Evolutionary conservation across 306 rosid genomes (phyloP).

Genomic region (Sicyos baderoa): DNA sequence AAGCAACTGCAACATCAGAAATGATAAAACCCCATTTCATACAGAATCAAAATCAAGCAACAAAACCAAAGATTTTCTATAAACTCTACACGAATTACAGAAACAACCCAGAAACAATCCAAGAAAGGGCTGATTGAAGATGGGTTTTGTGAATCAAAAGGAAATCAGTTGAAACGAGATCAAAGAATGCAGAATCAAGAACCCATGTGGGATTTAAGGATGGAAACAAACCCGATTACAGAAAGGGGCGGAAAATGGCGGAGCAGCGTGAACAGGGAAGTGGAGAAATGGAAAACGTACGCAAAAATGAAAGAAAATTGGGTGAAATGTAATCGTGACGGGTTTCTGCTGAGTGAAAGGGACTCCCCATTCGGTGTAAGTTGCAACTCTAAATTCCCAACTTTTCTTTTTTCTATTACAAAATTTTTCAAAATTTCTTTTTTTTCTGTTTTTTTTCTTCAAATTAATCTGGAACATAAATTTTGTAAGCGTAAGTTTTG

Average conservation of each 20-base stretch:
- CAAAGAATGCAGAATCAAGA: neutral
- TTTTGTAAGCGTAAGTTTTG: too few relatives aligned
- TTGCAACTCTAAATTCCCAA: neutral
- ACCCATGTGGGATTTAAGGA: neutral
- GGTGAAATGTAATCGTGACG: neutral
- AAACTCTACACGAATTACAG: too few relatives aligned
- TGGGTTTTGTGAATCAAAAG: neutral
- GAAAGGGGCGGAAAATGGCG: neutral
- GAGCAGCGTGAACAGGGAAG: neutral
- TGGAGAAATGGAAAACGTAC: slow-evolving; percentile 1
- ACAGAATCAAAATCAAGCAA: neutral
- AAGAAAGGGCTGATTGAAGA: neutral
- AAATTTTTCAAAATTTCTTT: too few relatives aligned
- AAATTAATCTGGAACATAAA: too few relatives aligned
- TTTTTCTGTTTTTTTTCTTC: too few relatives aligned
- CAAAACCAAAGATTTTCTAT: neutral
- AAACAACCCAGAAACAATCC: too few relatives aligned
- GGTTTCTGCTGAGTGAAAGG: slow-evolving; percentile 8
- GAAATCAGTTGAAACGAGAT: neutral
- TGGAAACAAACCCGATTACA: neutral
- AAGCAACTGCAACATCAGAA: neutral
- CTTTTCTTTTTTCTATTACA: neutral
- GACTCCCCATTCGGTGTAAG: slow-evolving; percentile 15
- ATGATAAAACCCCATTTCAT: neutral
- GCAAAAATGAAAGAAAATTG: neutral